phyloP scores from a whole-genome alignment of 306 rosid genomes.

The Rosa multiflora region DNA sequence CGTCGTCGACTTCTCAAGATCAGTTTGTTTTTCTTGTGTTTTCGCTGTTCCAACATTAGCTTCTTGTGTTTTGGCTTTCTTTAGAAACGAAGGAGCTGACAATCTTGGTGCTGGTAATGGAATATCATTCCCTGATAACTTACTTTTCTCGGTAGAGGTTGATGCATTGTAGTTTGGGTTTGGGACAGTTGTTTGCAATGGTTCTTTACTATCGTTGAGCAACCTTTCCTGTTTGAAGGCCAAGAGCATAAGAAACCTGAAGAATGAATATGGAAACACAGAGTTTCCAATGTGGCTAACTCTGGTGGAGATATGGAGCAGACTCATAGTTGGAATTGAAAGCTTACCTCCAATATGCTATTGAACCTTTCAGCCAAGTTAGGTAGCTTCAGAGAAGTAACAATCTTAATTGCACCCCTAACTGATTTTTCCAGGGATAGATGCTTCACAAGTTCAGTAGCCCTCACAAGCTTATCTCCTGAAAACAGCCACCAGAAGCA shows the following conservation, averaged over 20 bases:
- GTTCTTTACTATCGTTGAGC: slow-evolving; percentile 45
- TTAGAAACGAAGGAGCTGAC: slow-evolving; percentile 54
- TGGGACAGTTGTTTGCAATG: slow-evolving; percentile 30
- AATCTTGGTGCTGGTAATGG: slow-evolving; percentile 44
- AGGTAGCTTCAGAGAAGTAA: slow-evolving; percentile 85
- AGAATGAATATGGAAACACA: slow-evolving; percentile 11
- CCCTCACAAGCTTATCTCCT: slow-evolving; percentile 95
- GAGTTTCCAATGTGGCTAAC: not conserved
- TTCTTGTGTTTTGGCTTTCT: slow-evolving; percentile 59
- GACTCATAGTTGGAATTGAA: slow-evolving; percentile 12
- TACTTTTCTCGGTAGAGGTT: slow-evolving; percentile 30
- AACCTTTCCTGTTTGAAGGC: slow-evolving; percentile 64
- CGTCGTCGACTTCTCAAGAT: slow-evolving; percentile 31
- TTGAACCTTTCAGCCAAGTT: slow-evolving; percentile 89
- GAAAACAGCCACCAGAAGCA: slow-evolving; percentile 32
- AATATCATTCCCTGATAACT: slow-evolving; percentile 35
- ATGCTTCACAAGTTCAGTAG: slow-evolving; percentile 86
- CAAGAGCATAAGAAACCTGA: slow-evolving; percentile 20
- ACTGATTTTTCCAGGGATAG: slow-evolving; percentile 83
- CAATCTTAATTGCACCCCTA: slow-evolving; percentile 92
- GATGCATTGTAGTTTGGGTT: slow-evolving; percentile 32
- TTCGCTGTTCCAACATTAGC: slow-evolving; percentile 36
- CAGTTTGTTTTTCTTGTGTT: slow-evolving; percentile 35
- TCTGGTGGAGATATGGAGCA: not conserved
- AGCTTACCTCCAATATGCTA: slow-evolving; percentile 73